Conservation (phyloP, 2,329 filamentous ascomycete genomes). For the Aureobasidium sp. region DNA sequence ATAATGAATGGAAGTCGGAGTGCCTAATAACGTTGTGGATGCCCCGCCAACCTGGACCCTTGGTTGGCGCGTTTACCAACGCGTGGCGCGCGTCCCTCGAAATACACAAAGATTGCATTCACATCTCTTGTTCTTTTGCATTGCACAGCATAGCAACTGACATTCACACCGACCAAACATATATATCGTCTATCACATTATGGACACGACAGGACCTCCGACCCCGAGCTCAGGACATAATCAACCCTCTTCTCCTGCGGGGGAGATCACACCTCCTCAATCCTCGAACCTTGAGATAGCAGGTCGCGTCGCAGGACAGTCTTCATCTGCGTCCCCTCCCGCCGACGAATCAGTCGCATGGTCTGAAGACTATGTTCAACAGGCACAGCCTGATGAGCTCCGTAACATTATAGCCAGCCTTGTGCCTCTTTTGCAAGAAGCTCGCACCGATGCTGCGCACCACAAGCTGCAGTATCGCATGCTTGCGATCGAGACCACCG, state of each 20-base stretch:
- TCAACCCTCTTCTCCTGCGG: too few species aligned
- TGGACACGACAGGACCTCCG: neutral
- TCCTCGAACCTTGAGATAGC: neutral
- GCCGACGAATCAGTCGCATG: slow-evolving; percentile 23
- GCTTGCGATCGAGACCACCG: slow-evolving; percentile 72
- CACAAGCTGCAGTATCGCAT: slow-evolving; percentile 86
- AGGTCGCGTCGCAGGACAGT: slow-evolving; percentile 14
- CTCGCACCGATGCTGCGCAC: slow-evolving; percentile 78
- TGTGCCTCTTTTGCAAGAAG: slow-evolving; percentile 48
- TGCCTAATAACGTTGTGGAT: neutral
- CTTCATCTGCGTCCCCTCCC: slow-evolving; percentile 35
- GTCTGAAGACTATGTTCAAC: slow-evolving; percentile 43
- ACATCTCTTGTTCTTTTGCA: slow-evolving; percentile 1
- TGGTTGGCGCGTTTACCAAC: neutral
- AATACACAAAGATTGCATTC: neutral
- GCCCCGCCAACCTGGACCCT: neutral
- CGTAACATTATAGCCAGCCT: slow-evolving; percentile 46
- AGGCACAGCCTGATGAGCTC: slow-evolving; percentile 44
- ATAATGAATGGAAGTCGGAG: neutral
- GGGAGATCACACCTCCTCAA: neutral
- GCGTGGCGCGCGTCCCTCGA: neutral
- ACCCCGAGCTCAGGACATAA: neutral
- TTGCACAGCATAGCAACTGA: neutral
- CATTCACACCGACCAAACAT: neutral
- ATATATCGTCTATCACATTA: neutral